Percentiles rank a stretch among this genome's conserved stretches.
Evolutionary conservation across 1,284 basidiomycete genomes (phyloP).

Genomic region (Coniophora puteana): DNA sequence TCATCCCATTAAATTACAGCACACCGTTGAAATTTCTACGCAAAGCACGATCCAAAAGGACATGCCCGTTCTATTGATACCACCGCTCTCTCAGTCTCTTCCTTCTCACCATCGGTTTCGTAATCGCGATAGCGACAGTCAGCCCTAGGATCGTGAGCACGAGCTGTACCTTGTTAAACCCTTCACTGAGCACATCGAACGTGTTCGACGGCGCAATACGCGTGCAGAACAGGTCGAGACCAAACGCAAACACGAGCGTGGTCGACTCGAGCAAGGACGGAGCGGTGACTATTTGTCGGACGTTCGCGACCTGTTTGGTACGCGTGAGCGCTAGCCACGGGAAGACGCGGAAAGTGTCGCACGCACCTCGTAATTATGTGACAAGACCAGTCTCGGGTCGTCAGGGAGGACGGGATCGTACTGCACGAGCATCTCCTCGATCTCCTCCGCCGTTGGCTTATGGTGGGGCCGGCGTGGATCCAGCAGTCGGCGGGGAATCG

Average conservation of each 20-base stretch:
- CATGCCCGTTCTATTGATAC: slow-evolving; percentile 44
- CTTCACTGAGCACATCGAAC: slow-evolving; percentile 90
- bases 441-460: slow-evolving; percentile 76
- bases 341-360: slow-evolving; percentile 1
- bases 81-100: slow-evolving; percentile 66
- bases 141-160: slow-evolving; percentile 80
- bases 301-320: slow-evolving; percentile 59
- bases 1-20: not conserved
- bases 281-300: slow-evolving; percentile 64
- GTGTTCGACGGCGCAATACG: slow-evolving; percentile 84
- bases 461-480: slow-evolving; percentile 82
- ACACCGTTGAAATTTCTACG: not conserved
- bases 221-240: slow-evolving; percentile 85
- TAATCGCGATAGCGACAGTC: slow-evolving; percentile 68
- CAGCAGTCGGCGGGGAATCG: slow-evolving; percentile 72
- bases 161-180: slow-evolving; percentile 93
- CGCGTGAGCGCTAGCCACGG: not conserved
- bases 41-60: not conserved
- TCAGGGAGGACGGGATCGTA: slow-evolving; percentile 80
- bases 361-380: slow-evolving; percentile 72
- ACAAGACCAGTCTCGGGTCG: slow-evolving; percentile 74
- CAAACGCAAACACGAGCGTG: slow-evolving; percentile 82
- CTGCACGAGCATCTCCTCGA: slow-evolving; percentile 82
- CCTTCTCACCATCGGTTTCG: slow-evolving; percentile 69
- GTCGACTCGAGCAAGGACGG: slow-evolving; percentile 91